Percentiles rank a stretch among this genome's conserved stretches.
phyloP scores from a whole-genome alignment of 352 stramenopile species.

The Blastocystis sp. region DNA sequence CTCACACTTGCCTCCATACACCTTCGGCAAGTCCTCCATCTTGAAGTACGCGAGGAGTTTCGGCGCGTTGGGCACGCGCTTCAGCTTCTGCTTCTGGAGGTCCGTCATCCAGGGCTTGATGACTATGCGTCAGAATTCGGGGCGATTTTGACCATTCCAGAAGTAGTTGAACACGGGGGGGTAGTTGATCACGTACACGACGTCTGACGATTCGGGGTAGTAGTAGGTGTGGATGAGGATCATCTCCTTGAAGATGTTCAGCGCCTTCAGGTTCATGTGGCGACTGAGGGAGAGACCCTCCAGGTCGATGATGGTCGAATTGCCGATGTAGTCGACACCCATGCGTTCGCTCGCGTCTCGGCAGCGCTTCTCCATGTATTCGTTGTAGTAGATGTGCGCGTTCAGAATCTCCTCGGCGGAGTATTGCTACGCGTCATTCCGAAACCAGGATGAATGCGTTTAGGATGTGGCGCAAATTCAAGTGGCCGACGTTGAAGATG shows the following conservation, averaged over 20 bases:
- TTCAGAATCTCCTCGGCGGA: slow-evolving; percentile 52
- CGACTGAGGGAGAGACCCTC: slow-evolving; percentile 55
- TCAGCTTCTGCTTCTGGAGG: slow-evolving; percentile 71
- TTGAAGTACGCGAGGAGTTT: slow-evolving; percentile 59
- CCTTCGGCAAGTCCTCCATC: slow-evolving; percentile 39
- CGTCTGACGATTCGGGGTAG: slow-evolving; percentile 57
- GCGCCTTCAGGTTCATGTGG: slow-evolving; percentile 64
- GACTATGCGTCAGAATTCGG: neutral
- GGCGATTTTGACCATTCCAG: slow-evolving; percentile 23
- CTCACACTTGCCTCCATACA: slow-evolving; percentile 48
- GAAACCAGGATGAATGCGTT: neutral
- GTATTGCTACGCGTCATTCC: slow-evolving; percentile 26
- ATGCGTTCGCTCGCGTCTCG: slow-evolving; percentile 53
- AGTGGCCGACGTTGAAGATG: slow-evolving; percentile 64
- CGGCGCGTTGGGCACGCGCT: slow-evolving; percentile 24
- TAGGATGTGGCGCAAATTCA: slow-evolving; percentile 64
- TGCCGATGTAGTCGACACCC: slow-evolving; percentile 67
- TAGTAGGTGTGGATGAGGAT: slow-evolving; percentile 72
- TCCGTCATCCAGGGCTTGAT: slow-evolving; percentile 69
- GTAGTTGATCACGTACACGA: slow-evolving; percentile 68
- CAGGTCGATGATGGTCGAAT: slow-evolving; percentile 65
- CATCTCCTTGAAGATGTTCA: slow-evolving; percentile 73
- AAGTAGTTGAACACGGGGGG: slow-evolving; percentile 67
- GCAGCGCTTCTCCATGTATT: slow-evolving; percentile 68
- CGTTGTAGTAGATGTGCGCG: slow-evolving; percentile 70